Evolutionary conservation across 306 rosid genomes (phyloP), one percentile per base, ranked within the genome.

Genomic region (Malus fusca): DNA sequence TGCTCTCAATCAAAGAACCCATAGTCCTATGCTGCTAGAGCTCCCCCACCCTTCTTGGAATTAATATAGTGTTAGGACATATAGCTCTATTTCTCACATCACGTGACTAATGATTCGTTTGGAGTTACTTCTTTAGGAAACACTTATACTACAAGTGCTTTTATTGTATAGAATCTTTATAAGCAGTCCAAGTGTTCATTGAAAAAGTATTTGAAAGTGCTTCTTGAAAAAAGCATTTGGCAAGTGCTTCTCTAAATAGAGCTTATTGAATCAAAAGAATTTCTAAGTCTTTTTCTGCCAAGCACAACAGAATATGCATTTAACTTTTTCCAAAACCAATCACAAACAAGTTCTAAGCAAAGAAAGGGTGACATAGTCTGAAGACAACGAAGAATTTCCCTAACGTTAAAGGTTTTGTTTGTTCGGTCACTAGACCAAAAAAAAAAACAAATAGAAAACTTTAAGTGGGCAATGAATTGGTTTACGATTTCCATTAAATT

Each of bases 21-120:
- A 37, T 59, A 40, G 25, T 60, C 77, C 56, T 59, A 72, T 15
- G 11, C 40, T 43, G 6, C 19, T 59, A 73, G 77, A 18, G 55
- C 28, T 52, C 21, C 43, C 11, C 37, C 53, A 37, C 43, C 21
- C 15, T 21, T 18, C 17, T 42, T 23, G 77, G 25, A 30, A 58
- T 58, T n/a, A 22, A 22, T 2, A 58, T 17, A 48, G 0, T 0
- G 6, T 6, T 0, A 6, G 7, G 18, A 48, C 0, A 15, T 15
- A 48, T 2, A 0, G 0, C 2, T 46, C 2, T 14, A 0, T 14
- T 2, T 46, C 1, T 46, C 7, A 4, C 3, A 15, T 48, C 21
- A 15, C 0, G 3, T 15, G 55, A 48, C 0, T 15, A 5, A 15
- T 48, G 55, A 14, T 4, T 48, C 8, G 8, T 48, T 48, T 15